phyloP scores from a whole-genome alignment of 1,284 basidiomycete species.

The Sporisorium scitamineum region DNA sequence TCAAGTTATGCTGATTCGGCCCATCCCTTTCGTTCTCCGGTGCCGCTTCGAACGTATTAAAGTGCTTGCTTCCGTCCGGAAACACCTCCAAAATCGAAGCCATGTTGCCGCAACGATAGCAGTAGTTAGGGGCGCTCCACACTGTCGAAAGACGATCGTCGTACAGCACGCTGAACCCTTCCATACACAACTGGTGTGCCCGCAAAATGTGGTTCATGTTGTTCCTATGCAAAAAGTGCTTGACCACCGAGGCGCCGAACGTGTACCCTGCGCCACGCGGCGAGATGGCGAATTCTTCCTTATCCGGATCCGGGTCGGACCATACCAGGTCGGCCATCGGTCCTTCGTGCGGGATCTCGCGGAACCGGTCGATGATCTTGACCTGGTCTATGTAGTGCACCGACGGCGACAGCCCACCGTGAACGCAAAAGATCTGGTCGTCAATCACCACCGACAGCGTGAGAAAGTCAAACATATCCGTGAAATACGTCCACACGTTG shows the following conservation, averaged over 20 bases:
- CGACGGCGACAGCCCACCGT: constrained; percentile 95
- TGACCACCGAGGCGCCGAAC: constrained; percentile 97
- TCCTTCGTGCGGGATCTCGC: constrained; percentile 99
- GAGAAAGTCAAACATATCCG: constrained; percentile 99
- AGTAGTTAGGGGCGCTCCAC: constrained; percentile 99
- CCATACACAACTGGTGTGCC: constrained; percentile 99
- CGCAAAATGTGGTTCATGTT: constrained; percentile 96
- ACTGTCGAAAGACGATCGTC: constrained; percentile 95
- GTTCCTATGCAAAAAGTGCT: constrained; percentile 91
- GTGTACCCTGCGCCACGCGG: constrained; percentile 98
- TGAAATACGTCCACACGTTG: constrained; percentile 99
- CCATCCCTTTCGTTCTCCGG: constrained; percentile 87
- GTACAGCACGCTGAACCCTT: constrained; percentile 94
- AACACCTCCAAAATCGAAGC: constrained; percentile 96
- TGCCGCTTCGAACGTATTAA: constrained; percentile 98
- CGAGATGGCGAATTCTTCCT: constrained; percentile 98
- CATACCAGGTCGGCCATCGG: constrained; percentile 99
- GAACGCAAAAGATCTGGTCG: constrained; percentile 98
- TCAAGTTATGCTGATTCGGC: constrained; percentile 58
- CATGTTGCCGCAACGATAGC: constrained; percentile 96
- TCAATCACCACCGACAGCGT: constrained; percentile 98
- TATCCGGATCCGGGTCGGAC: constrained; percentile 99
- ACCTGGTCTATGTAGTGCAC: constrained; percentile 99
- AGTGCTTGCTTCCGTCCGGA: constrained; percentile 87
- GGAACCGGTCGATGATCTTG: constrained; percentile 97